A percentile compares a stretch with the other conserved stretches of the same genome.
Conservation (phyloP, 169 alveolate species). For the Neospora caninum region DNA sequence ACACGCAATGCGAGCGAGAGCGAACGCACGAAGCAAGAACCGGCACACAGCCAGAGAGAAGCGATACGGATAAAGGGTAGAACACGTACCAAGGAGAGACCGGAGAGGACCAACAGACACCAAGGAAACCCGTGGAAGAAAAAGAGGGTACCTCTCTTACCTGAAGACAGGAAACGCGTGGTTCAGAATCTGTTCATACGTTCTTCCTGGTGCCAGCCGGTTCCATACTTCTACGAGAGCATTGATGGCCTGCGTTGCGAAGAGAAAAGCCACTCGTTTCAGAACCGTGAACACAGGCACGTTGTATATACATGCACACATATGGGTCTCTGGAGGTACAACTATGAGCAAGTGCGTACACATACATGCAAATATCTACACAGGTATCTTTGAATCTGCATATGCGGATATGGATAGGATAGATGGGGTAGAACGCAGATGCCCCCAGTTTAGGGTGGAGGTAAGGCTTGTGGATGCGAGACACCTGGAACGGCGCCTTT, state of each 20-base stretch:
- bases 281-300: background rate
- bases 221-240: conserved; percentile 69
- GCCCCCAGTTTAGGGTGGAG: too few species aligned
- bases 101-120: background rate
- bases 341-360: too few species aligned
- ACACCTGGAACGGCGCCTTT: too few species aligned
- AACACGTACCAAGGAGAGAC: background rate
- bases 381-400: too few species aligned
- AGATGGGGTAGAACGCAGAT: too few species aligned
- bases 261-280: background rate
- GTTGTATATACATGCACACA: background rate
- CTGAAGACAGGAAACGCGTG: conserved; percentile 70
- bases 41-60: too few species aligned
- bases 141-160: conserved; percentile 25
- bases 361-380: background rate
- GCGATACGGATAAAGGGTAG: too few species aligned
- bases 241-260: conserved; percentile 62
- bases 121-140: background rate
- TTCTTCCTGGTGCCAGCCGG: conserved; percentile 68
- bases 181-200: conserved; percentile 57
- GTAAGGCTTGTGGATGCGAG: too few species aligned
- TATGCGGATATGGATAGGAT: too few species aligned
- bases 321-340: too few species aligned
- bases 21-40: too few species aligned
- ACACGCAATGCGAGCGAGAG: too few species aligned